A percentile compares a stretch with the other conserved stretches of the same genome.
Conservation (phyloP, 2,329 filamentous ascomycete genomes). For the Tolypocladium pustulatum region DNA sequence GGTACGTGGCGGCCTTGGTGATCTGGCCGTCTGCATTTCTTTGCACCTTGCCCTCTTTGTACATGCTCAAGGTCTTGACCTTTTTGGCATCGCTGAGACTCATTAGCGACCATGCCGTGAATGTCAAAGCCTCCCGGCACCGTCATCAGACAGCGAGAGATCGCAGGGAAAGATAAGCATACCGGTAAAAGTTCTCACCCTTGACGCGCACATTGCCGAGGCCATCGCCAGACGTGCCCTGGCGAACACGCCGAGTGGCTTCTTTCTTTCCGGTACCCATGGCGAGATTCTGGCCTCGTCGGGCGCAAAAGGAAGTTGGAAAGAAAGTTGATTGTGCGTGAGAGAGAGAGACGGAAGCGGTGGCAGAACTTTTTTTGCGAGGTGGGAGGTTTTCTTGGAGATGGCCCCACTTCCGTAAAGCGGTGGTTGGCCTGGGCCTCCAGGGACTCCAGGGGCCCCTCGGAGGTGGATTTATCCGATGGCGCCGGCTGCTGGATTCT, state of each 20-base stretch:
- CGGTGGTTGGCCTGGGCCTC: background rate
- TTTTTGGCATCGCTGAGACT: constrained; percentile 59
- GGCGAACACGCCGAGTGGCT: constrained; percentile 65
- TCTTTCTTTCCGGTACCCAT: constrained; percentile 96
- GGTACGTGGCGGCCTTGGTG: constrained; percentile 71
- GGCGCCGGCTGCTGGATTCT: background rate
- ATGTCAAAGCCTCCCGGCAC: background rate
- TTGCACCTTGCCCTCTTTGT: constrained; percentile 75
- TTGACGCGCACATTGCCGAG: constrained; percentile 88
- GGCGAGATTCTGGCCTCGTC: constrained; percentile 13
- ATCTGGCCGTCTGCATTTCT: constrained; percentile 78
- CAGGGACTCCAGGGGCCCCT: background rate
- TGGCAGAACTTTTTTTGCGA: background rate
- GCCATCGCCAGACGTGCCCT: constrained; percentile 77
- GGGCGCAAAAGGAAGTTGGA: background rate
- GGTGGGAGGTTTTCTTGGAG: background rate
- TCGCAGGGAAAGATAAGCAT: constrained; percentile 15
- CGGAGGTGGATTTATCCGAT: background rate
- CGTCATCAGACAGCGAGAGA: background rate
- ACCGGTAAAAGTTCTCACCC: constrained; percentile 97
- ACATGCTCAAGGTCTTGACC: constrained; percentile 79
- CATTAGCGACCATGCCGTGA: constrained; percentile 5
- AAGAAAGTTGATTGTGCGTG: background rate
- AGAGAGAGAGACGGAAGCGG: background rate
- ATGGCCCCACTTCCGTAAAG: background rate